These are phyloP conservation scores for Hebeloma cylindrosporum DNA, from an alignment of 768 basidiomycete genomes.

Conservation along the genomic window DNA sequence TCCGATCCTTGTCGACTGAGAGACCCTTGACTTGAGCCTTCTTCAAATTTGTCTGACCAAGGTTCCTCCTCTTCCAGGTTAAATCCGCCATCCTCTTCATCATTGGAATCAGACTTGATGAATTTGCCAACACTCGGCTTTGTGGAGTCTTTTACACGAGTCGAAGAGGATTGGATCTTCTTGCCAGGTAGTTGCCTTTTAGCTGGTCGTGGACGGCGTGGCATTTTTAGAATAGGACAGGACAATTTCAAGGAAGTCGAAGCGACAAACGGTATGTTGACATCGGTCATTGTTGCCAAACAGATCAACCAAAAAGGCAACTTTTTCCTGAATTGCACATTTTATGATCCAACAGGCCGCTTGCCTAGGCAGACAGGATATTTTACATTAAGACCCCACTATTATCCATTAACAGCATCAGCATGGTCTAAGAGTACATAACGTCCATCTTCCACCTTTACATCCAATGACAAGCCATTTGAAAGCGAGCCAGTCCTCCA, in stretches of 20 bases:
- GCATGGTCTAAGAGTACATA: constrained; percentile 47
- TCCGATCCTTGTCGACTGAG: constrained; percentile 24
- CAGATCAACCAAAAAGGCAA: too few relatives aligned
- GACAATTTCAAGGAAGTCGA: background rate
- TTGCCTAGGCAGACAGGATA: too few relatives aligned
- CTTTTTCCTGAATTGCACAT: too few relatives aligned
- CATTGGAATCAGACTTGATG: background rate
- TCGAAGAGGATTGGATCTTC: background rate
- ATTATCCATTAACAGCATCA: background rate
- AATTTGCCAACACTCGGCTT: constrained; percentile 2
- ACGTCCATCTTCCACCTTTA: constrained; percentile 53
- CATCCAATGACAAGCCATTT: constrained; percentile 60
- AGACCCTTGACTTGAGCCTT: constrained; percentile 21
- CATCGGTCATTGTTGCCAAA: too few relatives aligned
- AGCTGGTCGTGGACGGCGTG: constrained; percentile 27
- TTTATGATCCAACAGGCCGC: too few relatives aligned
- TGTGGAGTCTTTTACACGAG: background rate
- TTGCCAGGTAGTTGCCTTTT: constrained; percentile 14
- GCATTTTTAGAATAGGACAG: constrained; percentile 15
- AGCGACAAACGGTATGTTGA: too few relatives aligned
- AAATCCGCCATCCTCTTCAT: constrained; percentile 9
- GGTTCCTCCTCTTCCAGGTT: constrained; percentile 18
- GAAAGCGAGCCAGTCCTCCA: constrained; percentile 56
- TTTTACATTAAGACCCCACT: background rate
- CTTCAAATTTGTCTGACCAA: constrained; percentile 23